phyloP scores from a whole-genome alignment of 495 filamentous ascomycete genomes.

The Hamigera avellanea region DNA sequence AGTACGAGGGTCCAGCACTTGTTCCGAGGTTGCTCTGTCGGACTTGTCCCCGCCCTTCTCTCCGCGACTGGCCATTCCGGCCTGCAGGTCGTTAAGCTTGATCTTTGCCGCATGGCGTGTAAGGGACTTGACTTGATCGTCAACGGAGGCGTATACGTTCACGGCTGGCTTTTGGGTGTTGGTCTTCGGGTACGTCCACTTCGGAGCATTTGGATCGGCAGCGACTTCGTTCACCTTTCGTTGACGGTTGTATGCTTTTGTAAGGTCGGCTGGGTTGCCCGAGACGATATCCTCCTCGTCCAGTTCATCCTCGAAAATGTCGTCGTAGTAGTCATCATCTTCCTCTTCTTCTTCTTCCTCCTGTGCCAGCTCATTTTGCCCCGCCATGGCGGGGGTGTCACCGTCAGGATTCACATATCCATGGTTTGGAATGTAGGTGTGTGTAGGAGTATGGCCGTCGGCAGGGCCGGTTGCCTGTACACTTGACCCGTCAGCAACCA shows the following conservation, averaged over 20 bases:
- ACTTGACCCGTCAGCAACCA: constrained; percentile 15
- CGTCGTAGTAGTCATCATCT: constrained; percentile 46
- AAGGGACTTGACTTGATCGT: constrained; percentile 77
- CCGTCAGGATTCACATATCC: constrained; percentile 35
- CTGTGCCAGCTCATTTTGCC: constrained; percentile 20
- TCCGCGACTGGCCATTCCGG: constrained; percentile 40
- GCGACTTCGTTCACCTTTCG: constrained; percentile 46
- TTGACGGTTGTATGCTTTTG: constrained; percentile 88
- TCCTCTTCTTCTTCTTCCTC: constrained; percentile 23
- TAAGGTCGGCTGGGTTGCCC: constrained; percentile 56
- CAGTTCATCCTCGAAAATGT: constrained; percentile 43
- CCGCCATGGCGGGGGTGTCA: constrained; percentile 21
- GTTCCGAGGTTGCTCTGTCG: constrained; percentile 85
- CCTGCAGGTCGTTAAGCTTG: constrained; percentile 57
- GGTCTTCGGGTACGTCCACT: constrained; percentile 54
- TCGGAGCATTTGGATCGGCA: constrained; percentile 41
- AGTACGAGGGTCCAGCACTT: constrained; percentile 86
- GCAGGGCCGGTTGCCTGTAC: constrained; percentile 20
- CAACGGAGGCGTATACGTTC: constrained; percentile 65
- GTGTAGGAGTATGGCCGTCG: constrained; percentile 37
- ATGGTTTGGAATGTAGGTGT: constrained; percentile 43
- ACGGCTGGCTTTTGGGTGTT: constrained; percentile 77
- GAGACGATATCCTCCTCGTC: constrained; percentile 48
- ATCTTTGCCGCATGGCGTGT: constrained; percentile 85
- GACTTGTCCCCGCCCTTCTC: constrained; percentile 57